Evolutionary conservation across 2,329 filamentous ascomycete species (phyloP), one percentile per base, ranked within the genome.

Genomic region (Exutisphaerella laricina): DNA sequence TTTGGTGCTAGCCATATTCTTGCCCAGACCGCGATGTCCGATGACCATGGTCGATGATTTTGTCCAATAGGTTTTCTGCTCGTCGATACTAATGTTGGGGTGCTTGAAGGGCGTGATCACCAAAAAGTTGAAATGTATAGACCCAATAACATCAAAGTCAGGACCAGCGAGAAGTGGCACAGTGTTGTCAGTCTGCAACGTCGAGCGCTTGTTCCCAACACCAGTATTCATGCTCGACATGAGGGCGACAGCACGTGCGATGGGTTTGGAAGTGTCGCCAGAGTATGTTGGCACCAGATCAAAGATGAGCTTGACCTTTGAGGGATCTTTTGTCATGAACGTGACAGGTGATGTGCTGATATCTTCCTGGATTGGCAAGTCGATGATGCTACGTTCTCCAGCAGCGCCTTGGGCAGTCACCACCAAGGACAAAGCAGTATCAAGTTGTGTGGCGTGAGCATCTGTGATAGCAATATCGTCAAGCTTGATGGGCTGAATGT

Each of bases 251-350:
- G 80, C 92, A 28, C 92, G 83, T 2, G 90, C 92, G 45, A 98
- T 82, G 53, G 92, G 76, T 55, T 85, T 85, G 58, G 95, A 88
- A 32, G 77, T 78, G 5, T 74, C 72, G 4, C 90, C 92, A 29
- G 90, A 85, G 66, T 97, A 97, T 0, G 92, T 98, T 1, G 90
- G 92, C 1, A 97, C 82, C 53, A 98, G 86, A 57, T 98, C 92
- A 57, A 98, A 98, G 39, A 94, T 72, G 7, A 98, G 71, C 63
- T 90, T 94, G 46, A 96, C 89, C 58, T 88, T 87, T 20, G 77
- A 74, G 1, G 82, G 74, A 59, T 97, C 87, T 1, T 67, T 74
- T 0, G 90, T 83, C 44, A 82, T 87, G 66, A 98, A 98, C 0
- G 88, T 82, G 32, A 98, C 87, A 0, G 92, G 92, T 56, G 96